Evolutionary conservation across 805 yeast species (phyloP).

Genomic region (Millerozyma miso): DNA sequence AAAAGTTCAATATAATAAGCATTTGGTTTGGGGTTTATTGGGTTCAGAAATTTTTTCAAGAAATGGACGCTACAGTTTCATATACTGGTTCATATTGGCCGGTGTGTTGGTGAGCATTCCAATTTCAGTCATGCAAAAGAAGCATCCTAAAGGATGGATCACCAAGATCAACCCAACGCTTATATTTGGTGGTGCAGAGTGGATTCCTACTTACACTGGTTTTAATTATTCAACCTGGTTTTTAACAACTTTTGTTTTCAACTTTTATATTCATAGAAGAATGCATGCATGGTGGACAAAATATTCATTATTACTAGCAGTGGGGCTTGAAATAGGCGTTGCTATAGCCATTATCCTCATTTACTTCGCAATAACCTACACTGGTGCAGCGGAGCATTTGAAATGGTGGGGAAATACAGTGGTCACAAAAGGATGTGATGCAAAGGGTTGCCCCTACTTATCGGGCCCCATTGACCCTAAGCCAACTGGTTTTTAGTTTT

Average conservation of each 20-base stretch:
- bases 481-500: background rate
- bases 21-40: constrained; percentile 13
- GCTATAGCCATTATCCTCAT: constrained; percentile 10
- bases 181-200: constrained; percentile 8
- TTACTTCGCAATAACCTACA: constrained; percentile 9
- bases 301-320: constrained; percentile 8
- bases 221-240: constrained; percentile 10
- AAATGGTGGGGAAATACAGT: constrained; percentile 12
- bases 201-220: constrained; percentile 10
- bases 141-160: background rate
- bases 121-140: background rate
- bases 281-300: constrained; percentile 10
- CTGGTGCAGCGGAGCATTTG: constrained; percentile 8
- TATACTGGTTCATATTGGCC: constrained; percentile 9
- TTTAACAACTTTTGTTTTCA: constrained; percentile 4
- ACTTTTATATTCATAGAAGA: constrained; percentile 8
- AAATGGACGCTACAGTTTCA: constrained; percentile 10
- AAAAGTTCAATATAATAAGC: constrained; percentile 8
- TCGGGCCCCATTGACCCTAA: constrained; percentile 3
- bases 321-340: constrained; percentile 10
- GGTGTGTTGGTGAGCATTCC: constrained; percentile 4
- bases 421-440: constrained; percentile 9
- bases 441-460: constrained; percentile 9
- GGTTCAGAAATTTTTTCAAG: constrained; percentile 8
- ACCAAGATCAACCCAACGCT: constrained; percentile 7